Percentiles rank a stretch among this genome's conserved stretches.
Conservation (phyloP, 352 stramenopile genomes). For the Blastocystis hominis region DNA sequence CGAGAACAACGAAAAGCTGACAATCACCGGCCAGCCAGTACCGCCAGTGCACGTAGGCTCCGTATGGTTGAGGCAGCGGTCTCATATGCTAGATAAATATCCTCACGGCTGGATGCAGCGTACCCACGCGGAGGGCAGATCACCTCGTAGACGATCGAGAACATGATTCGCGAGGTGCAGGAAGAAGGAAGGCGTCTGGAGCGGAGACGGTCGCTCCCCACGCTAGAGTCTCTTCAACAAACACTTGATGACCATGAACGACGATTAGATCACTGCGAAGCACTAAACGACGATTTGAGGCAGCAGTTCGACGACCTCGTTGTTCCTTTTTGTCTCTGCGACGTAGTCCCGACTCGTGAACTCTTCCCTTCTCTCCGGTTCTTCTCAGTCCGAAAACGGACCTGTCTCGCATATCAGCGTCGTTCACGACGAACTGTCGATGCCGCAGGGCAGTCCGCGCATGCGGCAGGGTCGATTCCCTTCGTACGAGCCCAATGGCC, state of each 20-base stretch:
- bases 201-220: not conserved
- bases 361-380: conserved; percentile 27
- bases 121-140: not conserved
- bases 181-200: not conserved
- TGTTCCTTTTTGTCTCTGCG: not conserved
- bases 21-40: not conserved
- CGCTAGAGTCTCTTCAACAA: not conserved
- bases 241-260: conserved; percentile 3
- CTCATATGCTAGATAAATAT: not conserved
- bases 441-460: not conserved
- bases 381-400: not conserved
- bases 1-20: not conserved
- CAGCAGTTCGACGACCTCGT: conserved; percentile 37
- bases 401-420: not conserved
- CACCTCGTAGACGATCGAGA: conserved; percentile 43
- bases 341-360: conserved; percentile 24
- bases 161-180: conserved; percentile 36
- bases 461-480: not conserved
- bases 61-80: not conserved
- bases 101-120: conserved; percentile 21
- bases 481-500: no score
- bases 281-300: not conserved
- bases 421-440: not conserved
- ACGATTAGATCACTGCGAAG: not conserved
- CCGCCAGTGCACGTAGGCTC: not conserved